Conservation (phyloP, 768 basidiomycete genomes). For the Multifurca ochricompacta region DNA sequence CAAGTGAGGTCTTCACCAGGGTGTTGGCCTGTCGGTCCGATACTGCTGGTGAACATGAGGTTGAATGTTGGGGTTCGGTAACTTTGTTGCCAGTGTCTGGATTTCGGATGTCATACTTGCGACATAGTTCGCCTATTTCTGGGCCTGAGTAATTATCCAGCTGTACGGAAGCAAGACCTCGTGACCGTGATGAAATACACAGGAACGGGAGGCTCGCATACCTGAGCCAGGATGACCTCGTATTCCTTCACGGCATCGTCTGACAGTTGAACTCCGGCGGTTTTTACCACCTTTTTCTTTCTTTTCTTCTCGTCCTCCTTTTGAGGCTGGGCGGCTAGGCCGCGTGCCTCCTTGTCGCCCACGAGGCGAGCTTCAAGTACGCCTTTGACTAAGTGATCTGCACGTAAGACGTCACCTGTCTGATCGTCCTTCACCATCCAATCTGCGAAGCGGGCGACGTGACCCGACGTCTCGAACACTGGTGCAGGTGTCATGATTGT, state of each 20-base stretch:
- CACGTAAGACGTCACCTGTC: slow-evolving; percentile 94
- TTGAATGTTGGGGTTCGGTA: slow-evolving; percentile 94
- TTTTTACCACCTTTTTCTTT: slow-evolving; percentile 78
- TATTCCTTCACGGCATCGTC: slow-evolving; percentile 73
- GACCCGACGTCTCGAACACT: slow-evolving; percentile 95
- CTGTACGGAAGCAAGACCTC: slow-evolving; percentile 32
- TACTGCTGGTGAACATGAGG: slow-evolving; percentile 96
- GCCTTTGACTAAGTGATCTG: slow-evolving; percentile 91
- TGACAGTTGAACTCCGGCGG: slow-evolving; percentile 57
- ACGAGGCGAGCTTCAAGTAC: slow-evolving; percentile 87
- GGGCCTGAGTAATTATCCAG: slow-evolving; percentile 91
- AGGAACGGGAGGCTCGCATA: slow-evolving; percentile 30
- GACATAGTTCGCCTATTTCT: slow-evolving; percentile 81
- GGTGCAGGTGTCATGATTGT: slow-evolving; percentile 94
- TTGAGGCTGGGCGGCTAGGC: slow-evolving; percentile 48
- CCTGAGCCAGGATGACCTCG: slow-evolving; percentile 82
- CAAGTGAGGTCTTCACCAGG: slow-evolving; percentile 51
- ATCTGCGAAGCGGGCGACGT: slow-evolving; percentile 96
- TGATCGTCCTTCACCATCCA: slow-evolving; percentile 98
- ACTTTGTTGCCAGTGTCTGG: slow-evolving; percentile 93
- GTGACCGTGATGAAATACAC: slow-evolving; percentile 11
- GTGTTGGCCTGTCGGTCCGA: slow-evolving; percentile 95
- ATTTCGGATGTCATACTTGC: slow-evolving; percentile 71
- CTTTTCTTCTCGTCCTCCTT: slow-evolving; percentile 55
- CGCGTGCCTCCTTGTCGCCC: slow-evolving; percentile 86